Evolutionary conservation across 495 filamentous ascomycete genomes (phyloP).

Genomic region (Annulohypoxylon moriforme): DNA sequence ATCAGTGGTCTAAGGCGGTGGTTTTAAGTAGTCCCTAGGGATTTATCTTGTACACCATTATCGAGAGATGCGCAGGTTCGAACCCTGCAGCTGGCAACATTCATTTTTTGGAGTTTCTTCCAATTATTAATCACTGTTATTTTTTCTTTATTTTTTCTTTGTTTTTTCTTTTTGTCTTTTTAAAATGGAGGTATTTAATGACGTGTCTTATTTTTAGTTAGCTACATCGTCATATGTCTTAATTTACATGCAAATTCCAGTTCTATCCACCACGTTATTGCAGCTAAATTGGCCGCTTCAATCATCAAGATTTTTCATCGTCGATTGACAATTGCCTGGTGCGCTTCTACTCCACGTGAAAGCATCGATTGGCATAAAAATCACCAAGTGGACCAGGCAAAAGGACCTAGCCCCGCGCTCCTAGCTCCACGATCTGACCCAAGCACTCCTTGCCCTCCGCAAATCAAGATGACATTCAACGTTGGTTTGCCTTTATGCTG

Average conservation of each 20-base stretch:
- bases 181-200: neutral
- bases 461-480: slow-evolving; percentile 27
- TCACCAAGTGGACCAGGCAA: slow-evolving; percentile 19
- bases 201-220: neutral
- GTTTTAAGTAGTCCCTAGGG: slow-evolving; percentile 31
- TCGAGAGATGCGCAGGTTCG: slow-evolving; percentile 46
- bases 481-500: slow-evolving; percentile 12
- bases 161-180: neutral
- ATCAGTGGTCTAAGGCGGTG: slow-evolving; percentile 41
- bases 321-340: slow-evolving; percentile 6
- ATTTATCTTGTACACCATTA: slow-evolving; percentile 42
- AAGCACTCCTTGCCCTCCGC: slow-evolving; percentile 4
- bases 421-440: slow-evolving; percentile 12
- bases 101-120: neutral
- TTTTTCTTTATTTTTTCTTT: slow-evolving; percentile 1
- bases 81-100: slow-evolving; percentile 44
- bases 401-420: slow-evolving; percentile 16
- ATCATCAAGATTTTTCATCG: slow-evolving; percentile 12
- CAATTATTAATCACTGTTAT: neutral
- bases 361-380: slow-evolving; percentile 24
- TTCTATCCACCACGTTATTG: neutral
- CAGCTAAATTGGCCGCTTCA: neutral
- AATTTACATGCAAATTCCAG: neutral
- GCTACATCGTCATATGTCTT: neutral
- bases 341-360: slow-evolving; percentile 31